Percentiles rank a stretch among this genome's conserved stretches.
These are phyloP conservation scores for Alternaria sp. DNA, from an alignment of 2,329 filamentous ascomycete genomes.

Conservation along the genomic window DNA sequence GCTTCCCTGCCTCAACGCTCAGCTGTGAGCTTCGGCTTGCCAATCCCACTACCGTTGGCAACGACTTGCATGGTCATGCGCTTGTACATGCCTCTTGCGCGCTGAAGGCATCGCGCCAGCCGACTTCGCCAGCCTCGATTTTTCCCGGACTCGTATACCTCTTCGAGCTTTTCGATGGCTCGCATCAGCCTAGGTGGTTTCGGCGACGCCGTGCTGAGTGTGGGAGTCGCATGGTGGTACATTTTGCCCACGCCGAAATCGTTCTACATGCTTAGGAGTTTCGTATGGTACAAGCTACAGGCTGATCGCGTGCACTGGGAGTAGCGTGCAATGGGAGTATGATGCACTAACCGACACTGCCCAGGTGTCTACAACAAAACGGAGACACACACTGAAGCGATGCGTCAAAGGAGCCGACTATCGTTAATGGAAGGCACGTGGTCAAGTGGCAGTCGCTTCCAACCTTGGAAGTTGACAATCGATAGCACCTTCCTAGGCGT, in stretches of 20 bases:
- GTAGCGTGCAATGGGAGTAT: background rate
- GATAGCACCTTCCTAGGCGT: background rate
- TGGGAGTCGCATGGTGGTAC: background rate
- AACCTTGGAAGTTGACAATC: background rate
- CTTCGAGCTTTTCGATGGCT: background rate
- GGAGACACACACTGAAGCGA: background rate
- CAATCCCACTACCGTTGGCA: background rate
- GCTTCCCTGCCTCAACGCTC: conserved; percentile 5
- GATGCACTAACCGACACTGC: background rate
- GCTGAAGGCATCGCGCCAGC: background rate
- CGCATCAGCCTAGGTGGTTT: background rate
- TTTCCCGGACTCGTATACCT: background rate
- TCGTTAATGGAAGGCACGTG: background rate
- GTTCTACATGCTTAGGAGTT: background rate
- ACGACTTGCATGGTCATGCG: background rate
- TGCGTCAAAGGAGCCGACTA: background rate
- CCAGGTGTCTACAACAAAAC: background rate
- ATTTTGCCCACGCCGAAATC: background rate
- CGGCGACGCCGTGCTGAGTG: background rate
- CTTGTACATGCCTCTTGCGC: background rate
- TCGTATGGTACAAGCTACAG: background rate
- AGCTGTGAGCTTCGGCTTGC: background rate
- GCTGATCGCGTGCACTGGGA: background rate
- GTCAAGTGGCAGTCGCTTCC: background rate
- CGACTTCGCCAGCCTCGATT: background rate